phyloP scores from a whole-genome alignment of 2,329 filamentous ascomycete species.

The Calonectria leucothoes region DNA sequence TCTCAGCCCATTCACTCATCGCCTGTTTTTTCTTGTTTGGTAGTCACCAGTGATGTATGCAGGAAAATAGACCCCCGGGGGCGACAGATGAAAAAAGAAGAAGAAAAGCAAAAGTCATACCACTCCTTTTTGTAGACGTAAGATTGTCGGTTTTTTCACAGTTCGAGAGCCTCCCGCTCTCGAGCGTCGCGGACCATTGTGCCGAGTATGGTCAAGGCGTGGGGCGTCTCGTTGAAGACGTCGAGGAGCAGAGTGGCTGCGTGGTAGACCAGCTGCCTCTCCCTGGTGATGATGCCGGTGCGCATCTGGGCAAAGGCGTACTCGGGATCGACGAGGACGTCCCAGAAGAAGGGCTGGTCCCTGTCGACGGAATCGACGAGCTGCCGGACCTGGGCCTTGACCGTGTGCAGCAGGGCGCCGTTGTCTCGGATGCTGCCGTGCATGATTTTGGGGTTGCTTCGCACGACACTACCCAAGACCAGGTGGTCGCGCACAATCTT shows the following conservation, averaged over 20 bases:
- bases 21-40: background rate
- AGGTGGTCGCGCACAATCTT: background rate
- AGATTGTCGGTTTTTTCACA: background rate
- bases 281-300: background rate
- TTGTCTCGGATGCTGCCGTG: background rate
- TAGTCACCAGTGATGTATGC: background rate
- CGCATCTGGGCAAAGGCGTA: background rate
- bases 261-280: background rate
- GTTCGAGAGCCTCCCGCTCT: background rate
- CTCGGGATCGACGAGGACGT: background rate
- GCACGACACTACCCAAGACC: background rate
- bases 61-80: background rate
- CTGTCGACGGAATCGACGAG: background rate
- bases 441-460: background rate
- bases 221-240: background rate
- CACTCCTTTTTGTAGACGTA: background rate
- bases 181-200: background rate
- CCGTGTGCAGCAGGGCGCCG: background rate
- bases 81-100: background rate
- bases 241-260: background rate
- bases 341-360: background rate
- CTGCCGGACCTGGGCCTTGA: background rate
- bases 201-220: background rate
- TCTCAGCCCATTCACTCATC: background rate
- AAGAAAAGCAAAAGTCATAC: background rate